phyloP scores from a whole-genome alignment of 495 filamentous ascomycete genomes.

The Aspergillus conjunctus region DNA sequence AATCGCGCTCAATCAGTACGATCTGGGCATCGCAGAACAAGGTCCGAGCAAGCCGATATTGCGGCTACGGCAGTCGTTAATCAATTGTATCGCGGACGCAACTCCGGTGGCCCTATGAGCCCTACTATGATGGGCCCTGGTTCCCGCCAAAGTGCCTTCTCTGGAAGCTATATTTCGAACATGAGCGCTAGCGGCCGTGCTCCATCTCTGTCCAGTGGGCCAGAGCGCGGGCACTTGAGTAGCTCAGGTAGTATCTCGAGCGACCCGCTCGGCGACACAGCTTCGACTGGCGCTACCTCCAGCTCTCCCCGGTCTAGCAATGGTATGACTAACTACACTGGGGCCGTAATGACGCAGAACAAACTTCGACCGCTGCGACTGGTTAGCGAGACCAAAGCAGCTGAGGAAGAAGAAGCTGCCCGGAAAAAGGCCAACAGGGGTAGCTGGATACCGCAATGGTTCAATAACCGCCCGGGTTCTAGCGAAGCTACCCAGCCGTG shows the following conservation, averaged over 20 bases:
- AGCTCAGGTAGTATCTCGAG: constrained; percentile 62
- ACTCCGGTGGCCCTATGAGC: constrained; percentile 58
- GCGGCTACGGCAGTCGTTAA: constrained; percentile 71
- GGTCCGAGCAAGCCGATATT: constrained; percentile 69
- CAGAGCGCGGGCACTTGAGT: constrained; percentile 48
- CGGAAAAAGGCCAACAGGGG: constrained; percentile 62
- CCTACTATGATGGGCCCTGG: constrained; percentile 52
- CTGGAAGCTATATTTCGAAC: constrained; percentile 46
- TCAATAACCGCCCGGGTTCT: constrained; percentile 38
- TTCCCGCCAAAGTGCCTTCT: constrained; percentile 49
- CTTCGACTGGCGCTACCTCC: constrained; percentile 52
- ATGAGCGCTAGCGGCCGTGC: constrained; percentile 53
- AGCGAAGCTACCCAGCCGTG: constrained; percentile 23
- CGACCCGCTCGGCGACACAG: constrained; percentile 57
- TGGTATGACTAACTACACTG: constrained; percentile 55
- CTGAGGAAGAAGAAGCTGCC: constrained; percentile 52
- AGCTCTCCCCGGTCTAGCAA: constrained; percentile 60
- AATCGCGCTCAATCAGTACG: constrained; percentile 64
- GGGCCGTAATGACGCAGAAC: constrained; percentile 68
- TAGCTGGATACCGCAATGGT: constrained; percentile 64
- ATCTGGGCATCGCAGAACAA: constrained; percentile 57
- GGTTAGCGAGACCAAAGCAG: constrained; percentile 57
- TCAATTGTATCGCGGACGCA: constrained; percentile 78
- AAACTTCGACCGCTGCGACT: constrained; percentile 83
- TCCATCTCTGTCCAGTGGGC: constrained; percentile 50